Evolutionary conservation across 257 asterid genomes (phyloP), one percentile per base, ranked within the genome.

Genomic region (Nicotiana tabacum): DNA sequence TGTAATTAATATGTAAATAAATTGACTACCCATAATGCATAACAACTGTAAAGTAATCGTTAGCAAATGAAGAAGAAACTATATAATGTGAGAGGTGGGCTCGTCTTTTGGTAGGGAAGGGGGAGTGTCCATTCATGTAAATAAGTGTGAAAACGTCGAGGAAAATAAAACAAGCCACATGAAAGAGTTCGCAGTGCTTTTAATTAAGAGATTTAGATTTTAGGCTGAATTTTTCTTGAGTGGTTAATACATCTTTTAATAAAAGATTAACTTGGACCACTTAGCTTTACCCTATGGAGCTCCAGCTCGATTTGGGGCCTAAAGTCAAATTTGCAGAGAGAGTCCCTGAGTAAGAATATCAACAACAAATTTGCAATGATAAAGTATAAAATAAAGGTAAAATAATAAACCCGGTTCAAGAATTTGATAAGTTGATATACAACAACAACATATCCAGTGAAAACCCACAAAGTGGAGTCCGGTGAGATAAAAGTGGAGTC

Each of bases 101-200:
- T 24, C 4, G 10, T 62, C 33, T 24, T 62, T 24, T 11, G 18
- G 18, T 33, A 10, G 29, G 68, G 17, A 62, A 7, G 9, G 27
- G 77, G 7, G 66, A 30, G 13, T 33, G 11, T 33, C 4, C 24
- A 68, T 61, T 12, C n/a, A 74, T 61, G 81, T 82, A 78, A 87
- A 46, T 84, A 66, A 83, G 60, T 81, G 82, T 84, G 83, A 56
- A 83, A 78, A 83, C 51, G 65, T 76, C 51, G 4, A 43, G 77
- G 80, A 82, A 78, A 86, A 82, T 84, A 83, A 6, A 80, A 60
- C 88, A 43, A 48, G 35, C 57, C 74, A 66, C 82, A 66, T 56
- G 85, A 62, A 18, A 35, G 74, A 72, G 65, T 72, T 55, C 65
- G 81, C 66, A 65, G 72, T 51, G 9, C 18, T 27, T 39, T 56